Percentiles rank a stretch among this genome's conserved stretches.
Conservation (phyloP, 225 moss, liverwort and hornwort species). For the Antitrichia curtipendula region DNA sequence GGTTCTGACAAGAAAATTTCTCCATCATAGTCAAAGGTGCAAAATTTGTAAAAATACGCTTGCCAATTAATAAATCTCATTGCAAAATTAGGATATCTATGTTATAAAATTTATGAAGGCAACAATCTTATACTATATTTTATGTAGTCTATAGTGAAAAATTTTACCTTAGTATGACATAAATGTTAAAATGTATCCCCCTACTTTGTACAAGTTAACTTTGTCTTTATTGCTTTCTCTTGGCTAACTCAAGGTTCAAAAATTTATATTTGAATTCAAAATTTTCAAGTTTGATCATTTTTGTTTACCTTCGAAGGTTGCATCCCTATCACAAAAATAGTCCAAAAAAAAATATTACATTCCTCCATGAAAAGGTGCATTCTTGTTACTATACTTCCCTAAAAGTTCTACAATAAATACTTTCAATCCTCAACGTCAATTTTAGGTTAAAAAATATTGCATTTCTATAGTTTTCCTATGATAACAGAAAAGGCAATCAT, state of each 20-base stretch:
- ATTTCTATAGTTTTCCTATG: too few species aligned
- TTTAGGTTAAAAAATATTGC: too few species aligned
- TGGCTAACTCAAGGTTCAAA: fast-evolving
- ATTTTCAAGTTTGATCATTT: background rate
- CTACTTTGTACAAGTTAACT: background rate
- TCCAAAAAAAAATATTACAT: too few species aligned
- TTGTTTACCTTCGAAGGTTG: fast-evolving
- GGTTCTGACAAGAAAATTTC: background rate
- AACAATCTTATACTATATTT: background rate
- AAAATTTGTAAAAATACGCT: background rate
- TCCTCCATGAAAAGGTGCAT: too few species aligned
- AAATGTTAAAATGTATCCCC: background rate
- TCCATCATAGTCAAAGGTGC: background rate
- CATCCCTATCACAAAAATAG: too few species aligned
- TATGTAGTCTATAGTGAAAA: background rate
- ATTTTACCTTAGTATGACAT: fast-evolving
- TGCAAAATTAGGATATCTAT: background rate
- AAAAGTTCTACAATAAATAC: too few species aligned
- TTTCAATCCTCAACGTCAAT: too few species aligned
- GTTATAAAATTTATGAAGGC: background rate
- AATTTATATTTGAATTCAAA: background rate
- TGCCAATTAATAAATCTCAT: too few species aligned
- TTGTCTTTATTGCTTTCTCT: background rate
- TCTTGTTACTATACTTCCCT: too few species aligned
- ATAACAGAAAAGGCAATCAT: too few species aligned